Conservation (phyloP, 2,329 filamentous ascomycete species). For the Fusarium decemcellulare region DNA sequence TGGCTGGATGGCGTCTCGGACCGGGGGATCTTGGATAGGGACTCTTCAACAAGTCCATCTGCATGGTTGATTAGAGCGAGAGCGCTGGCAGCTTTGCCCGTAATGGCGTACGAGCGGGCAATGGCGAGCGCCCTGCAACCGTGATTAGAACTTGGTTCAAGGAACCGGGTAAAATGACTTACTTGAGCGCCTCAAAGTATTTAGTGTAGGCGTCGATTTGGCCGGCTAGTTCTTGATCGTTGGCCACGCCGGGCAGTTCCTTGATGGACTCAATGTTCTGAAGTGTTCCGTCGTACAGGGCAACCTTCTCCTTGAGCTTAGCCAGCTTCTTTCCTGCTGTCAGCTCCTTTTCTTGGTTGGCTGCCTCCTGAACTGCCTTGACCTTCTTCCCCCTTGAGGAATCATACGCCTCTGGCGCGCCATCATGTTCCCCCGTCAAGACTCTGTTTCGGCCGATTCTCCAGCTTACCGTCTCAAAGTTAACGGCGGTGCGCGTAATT, state of each 20-base stretch:
- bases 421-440: constrained; percentile 86
- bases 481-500: constrained; percentile 92
- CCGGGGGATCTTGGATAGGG: constrained; percentile 63
- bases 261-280: constrained; percentile 93
- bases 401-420: constrained; percentile 70
- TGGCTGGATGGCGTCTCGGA: constrained; percentile 42
- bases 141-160: constrained; percentile 26
- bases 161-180: constrained; percentile 49
- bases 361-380: constrained; percentile 53
- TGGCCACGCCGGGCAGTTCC: constrained; percentile 90
- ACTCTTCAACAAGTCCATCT: constrained; percentile 71
- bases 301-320: constrained; percentile 86
- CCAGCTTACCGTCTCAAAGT: constrained; percentile 95
- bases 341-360: constrained; percentile 70
- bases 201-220: constrained; percentile 84
- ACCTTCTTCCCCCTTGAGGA: constrained; percentile 65
- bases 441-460: constrained; percentile 93
- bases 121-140: constrained; percentile 81
- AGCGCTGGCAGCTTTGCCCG: constrained; percentile 81
- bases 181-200: constrained; percentile 94
- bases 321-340: constrained; percentile 82
- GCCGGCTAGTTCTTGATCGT: constrained; percentile 81
- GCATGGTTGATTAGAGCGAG: constrained; percentile 88
- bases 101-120: constrained; percentile 85
- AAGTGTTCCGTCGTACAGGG: constrained; percentile 90